A percentile compares a stretch with the other conserved stretches of the same genome.
Evolutionary conservation across 2,329 filamentous ascomycete species (phyloP).

Genomic region (Exophiala xenobiotica): DNA sequence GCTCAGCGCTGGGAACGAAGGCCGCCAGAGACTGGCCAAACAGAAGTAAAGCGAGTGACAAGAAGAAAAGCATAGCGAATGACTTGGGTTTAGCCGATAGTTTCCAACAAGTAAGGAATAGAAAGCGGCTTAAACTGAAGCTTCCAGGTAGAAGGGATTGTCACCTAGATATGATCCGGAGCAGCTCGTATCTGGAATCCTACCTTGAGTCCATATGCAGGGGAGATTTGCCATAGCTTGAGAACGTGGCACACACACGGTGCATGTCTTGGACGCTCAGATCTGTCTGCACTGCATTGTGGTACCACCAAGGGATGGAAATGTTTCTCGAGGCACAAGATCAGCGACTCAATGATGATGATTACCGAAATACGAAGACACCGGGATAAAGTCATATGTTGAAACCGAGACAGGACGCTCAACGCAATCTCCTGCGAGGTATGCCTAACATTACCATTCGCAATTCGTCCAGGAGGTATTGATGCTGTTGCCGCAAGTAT

Average conservation of each 20-base stretch:
- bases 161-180: neutral
- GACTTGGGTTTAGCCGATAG: conserved; percentile 3
- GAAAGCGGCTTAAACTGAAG: too few species aligned
- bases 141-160: too few species aligned
- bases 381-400: neutral
- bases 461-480: conserved; percentile 8
- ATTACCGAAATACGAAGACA: neutral
- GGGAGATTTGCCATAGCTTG: neutral
- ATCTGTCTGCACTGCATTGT: conserved; percentile 2
- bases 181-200: neutral
- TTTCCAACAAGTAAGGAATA: neutral
- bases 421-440: conserved; percentile 11
- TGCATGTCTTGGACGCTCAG: conserved; percentile 15
- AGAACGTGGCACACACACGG: conserved; percentile 12
- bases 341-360: neutral
- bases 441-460: neutral
- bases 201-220: neutral
- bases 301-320: conserved; percentile 7
- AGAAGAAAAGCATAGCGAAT: conserved; percentile 23
- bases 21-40: conserved; percentile 13
- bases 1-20: conserved; percentile 22
- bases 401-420: conserved; percentile 14
- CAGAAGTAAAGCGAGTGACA: conserved; percentile 20
- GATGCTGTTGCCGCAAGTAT: neutral
- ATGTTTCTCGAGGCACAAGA: conserved; percentile 7